Evolutionary conservation across 2,329 filamentous ascomycete species (phyloP).

Genomic region (Furcasterigmium sp.): DNA sequence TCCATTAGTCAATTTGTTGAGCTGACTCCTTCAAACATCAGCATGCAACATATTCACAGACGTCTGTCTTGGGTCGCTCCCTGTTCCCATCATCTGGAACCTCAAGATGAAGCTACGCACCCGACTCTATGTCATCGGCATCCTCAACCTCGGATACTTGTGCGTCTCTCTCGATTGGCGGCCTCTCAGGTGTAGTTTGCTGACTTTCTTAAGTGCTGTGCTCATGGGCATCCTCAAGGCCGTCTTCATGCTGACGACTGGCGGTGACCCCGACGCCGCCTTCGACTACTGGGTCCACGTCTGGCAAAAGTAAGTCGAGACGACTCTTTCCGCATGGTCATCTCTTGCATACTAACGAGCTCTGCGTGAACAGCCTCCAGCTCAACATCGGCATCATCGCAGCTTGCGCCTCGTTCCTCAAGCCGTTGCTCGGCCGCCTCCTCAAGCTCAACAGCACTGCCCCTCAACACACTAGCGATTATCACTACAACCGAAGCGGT

Average conservation of each 20-base stretch:
- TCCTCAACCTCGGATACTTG: constrained; percentile 24
- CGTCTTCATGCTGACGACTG: constrained; percentile 21
- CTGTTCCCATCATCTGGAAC: constrained; percentile 23
- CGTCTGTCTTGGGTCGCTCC: constrained; percentile 19
- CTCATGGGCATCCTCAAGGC: constrained; percentile 22
- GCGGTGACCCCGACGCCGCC: constrained; percentile 17
- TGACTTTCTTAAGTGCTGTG: constrained; percentile 15
- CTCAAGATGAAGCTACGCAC: constrained; percentile 19
- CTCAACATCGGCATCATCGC: constrained; percentile 33
- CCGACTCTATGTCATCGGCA: constrained; percentile 19
- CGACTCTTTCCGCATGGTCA: neutral
- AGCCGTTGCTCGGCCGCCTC: constrained; percentile 24
- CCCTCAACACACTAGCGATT: too few species aligned
- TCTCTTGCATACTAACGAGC: constrained; percentile 1
- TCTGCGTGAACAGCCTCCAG: constrained; percentile 29
- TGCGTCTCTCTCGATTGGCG: constrained; percentile 6
- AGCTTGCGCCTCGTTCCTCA: constrained; percentile 31
- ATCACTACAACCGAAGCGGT: too few species aligned
- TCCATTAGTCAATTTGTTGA: neutral
- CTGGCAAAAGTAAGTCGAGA: constrained; percentile 15
- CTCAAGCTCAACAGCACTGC: constrained; percentile 17
- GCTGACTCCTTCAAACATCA: constrained; percentile 6
- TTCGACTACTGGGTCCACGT: constrained; percentile 19
- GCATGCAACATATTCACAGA: constrained; percentile 25
- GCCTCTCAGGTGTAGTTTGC: too few species aligned